Conservation (phyloP, 1,139 yeast genomes). For the Yamadazyma buinensis region DNA sequence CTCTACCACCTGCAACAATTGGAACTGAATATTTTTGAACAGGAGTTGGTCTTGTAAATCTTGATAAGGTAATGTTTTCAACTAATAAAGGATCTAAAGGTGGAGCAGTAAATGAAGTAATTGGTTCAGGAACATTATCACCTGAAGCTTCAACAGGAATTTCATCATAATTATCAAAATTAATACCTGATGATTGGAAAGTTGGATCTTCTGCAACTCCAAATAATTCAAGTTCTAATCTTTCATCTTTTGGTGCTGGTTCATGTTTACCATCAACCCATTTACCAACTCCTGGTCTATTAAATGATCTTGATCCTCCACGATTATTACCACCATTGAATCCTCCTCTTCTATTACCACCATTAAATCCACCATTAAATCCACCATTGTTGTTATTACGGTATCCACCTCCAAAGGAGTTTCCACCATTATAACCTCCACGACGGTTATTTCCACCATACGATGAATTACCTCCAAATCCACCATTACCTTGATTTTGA, state of each 20-base stretch:
- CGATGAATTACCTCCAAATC: conserved; percentile 8
- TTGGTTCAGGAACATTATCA: conserved; percentile 91
- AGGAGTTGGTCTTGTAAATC: conserved; percentile 96
- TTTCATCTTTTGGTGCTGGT: conserved; percentile 72
- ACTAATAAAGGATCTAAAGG: conserved; percentile 86
- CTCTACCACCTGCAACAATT: conserved; percentile 92
- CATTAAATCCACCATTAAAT: conserved; percentile 6
- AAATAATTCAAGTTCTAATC: conserved; percentile 74
- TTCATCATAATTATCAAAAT: conserved; percentile 96
- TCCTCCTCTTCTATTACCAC: conserved; percentile 21
- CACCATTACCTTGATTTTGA: conserved; percentile 1
- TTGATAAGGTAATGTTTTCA: conserved; percentile 80
- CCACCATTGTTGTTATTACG: conserved; percentile 19
- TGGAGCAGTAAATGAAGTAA: conserved; percentile 82
- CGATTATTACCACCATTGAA: conserved; percentile 15
- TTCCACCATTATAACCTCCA: conserved; percentile 18
- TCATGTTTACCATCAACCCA: conserved; percentile 88
- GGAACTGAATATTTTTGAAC: conserved; percentile 99
- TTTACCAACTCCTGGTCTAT: conserved; percentile 55
- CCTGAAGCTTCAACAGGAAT: conserved; percentile 99
- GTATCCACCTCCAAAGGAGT: conserved; percentile 19
- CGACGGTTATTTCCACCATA: conserved; percentile 11
- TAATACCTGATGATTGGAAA: conserved; percentile 94
- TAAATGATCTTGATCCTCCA: conserved; percentile 25
- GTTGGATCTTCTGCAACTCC: conserved; percentile 81